phyloP scores from a whole-genome alignment of 1,284 basidiomycete genomes.

The Rugosomyces carneus region DNA sequence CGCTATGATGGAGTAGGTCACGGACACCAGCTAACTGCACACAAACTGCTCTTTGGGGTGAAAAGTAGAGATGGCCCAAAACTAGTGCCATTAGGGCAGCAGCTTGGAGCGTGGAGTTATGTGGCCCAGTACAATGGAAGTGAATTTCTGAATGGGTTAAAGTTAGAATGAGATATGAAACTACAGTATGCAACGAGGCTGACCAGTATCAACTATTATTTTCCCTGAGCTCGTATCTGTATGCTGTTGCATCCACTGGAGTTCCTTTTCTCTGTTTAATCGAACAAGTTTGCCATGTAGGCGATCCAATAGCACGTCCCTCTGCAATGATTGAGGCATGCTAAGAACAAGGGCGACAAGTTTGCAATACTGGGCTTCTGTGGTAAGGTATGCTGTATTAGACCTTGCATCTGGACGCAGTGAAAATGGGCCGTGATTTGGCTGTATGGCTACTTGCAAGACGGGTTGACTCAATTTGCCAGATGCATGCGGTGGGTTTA shows the following conservation, averaged over 20 bases:
- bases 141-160: neutral
- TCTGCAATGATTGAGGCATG: neutral
- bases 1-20: neutral
- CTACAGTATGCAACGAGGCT: neutral
- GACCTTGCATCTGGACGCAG: neutral
- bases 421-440: slow-evolving; percentile 1
- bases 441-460: neutral
- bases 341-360: neutral
- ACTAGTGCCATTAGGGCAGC: neutral
- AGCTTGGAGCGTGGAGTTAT: neutral
- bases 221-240: neutral
- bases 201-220: neutral
- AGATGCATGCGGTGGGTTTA: neutral
- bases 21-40: neutral
- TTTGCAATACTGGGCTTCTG: neutral
- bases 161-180: neutral
- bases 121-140: neutral
- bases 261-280: slow-evolving; percentile 2
- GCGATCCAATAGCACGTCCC: neutral
- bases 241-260: slow-evolving; percentile 3
- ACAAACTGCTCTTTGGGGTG: neutral
- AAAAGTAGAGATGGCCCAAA: neutral
- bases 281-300: neutral
- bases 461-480: neutral
- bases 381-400: neutral